phyloP scores from a whole-genome alignment of 2,329 filamentous ascomycete species.

The Venturia pyrina region DNA sequence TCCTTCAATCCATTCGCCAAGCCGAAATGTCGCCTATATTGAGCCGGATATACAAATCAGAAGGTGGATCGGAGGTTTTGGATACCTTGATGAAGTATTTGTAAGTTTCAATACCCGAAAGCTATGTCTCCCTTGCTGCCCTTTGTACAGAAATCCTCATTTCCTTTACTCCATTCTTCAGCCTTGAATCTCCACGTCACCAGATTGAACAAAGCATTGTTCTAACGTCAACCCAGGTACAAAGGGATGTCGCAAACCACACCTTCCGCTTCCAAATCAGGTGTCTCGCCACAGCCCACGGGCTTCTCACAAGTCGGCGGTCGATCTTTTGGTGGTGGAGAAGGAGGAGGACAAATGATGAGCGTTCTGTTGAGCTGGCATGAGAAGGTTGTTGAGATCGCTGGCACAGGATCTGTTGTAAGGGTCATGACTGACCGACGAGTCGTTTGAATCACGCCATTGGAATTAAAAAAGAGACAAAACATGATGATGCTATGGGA shows the following conservation, averaged over 20 bases:
- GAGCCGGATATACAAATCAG: slow-evolving; percentile 65
- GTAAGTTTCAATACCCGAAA: slow-evolving; percentile 41
- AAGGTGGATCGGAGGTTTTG: slow-evolving; percentile 72
- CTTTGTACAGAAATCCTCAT: slow-evolving; percentile 4
- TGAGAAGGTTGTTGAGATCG: slow-evolving; percentile 92
- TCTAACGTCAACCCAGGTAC: slow-evolving; percentile 46
- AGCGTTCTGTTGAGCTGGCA: slow-evolving; percentile 97
- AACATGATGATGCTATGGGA: not conserved
- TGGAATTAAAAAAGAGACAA: not conserved
- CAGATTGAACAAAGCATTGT: not conserved
- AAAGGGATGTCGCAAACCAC: slow-evolving; percentile 64
- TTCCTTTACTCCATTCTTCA: not conserved
- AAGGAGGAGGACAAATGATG: slow-evolving; percentile 78
- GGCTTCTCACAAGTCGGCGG: slow-evolving; percentile 70
- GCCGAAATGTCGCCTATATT: slow-evolving; percentile 90
- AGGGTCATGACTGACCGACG: slow-evolving; percentile 94
- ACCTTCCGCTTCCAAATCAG: slow-evolving; percentile 24
- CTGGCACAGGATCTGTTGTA: slow-evolving; percentile 78
- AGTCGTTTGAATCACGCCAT: slow-evolving; percentile 52
- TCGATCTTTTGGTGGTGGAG: slow-evolving; percentile 41
- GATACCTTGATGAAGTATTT: slow-evolving; percentile 98
- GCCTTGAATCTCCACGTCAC: not conserved
- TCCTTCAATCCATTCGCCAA: slow-evolving; percentile 91
- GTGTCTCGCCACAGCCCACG: slow-evolving; percentile 63
- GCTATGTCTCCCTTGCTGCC: not conserved